Percentiles rank a stretch among this genome's conserved stretches.
These are phyloP conservation scores for Actinomucor elegans DNA, from an alignment of 371 early-diverging fungal species.

Conservation along the genomic window DNA sequence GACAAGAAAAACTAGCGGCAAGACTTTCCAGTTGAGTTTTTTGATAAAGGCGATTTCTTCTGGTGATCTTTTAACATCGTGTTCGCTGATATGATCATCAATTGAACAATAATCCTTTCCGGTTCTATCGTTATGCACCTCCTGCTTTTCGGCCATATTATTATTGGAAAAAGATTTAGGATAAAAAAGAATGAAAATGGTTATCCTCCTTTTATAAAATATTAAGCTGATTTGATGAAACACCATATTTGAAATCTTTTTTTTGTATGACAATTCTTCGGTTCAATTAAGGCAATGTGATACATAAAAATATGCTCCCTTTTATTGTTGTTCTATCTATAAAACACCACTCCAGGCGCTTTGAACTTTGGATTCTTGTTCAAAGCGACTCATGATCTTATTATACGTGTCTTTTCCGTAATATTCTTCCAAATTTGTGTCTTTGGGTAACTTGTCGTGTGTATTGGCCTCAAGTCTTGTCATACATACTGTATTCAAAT, in stretches of 20 bases:
- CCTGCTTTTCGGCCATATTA: no score
- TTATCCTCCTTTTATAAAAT: no score
- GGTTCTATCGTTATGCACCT: no score
- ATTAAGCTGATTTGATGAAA: no score
- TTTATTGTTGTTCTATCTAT: slow-evolving; percentile 16
- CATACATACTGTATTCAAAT: slow-evolving; percentile 82
- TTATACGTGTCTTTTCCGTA: slow-evolving; percentile 33
- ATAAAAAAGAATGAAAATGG: no score
- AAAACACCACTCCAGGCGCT: slow-evolving; percentile 20
- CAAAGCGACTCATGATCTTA: slow-evolving; percentile 7
- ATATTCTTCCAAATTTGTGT: slow-evolving; percentile 33
- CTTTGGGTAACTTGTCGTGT: slow-evolving; percentile 51
- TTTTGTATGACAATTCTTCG: no score
- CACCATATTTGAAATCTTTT: no score
- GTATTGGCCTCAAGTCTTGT: slow-evolving; percentile 72
- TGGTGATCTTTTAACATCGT: neutral
- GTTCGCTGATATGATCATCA: neutral
- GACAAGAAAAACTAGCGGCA: slow-evolving; percentile 25
- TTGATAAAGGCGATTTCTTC: slow-evolving; percentile 29
- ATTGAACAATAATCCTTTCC: neutral
- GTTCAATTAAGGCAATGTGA: no score
- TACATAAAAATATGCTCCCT: no score
- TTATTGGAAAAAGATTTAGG: no score
- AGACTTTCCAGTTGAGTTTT: slow-evolving; percentile 26
- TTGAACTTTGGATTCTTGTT: slow-evolving; percentile 6